These are phyloP conservation scores for Pythium grandisporangium DNA, from an alignment of 352 stramenopile species.

Conservation along the genomic window DNA sequence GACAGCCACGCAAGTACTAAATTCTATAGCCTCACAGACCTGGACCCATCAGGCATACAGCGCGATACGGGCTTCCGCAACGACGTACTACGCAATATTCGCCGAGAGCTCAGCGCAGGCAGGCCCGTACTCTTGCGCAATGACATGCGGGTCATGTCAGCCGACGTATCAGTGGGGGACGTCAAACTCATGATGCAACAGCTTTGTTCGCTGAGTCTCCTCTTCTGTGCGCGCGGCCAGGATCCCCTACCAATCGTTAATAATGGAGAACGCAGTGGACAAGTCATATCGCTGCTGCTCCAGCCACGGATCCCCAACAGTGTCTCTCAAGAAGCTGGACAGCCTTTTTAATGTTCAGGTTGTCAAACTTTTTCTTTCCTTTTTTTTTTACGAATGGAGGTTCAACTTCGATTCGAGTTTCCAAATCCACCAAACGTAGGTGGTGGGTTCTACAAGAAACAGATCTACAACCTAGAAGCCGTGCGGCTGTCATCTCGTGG, in stretches of 20 bases:
- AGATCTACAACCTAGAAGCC: too few species aligned
- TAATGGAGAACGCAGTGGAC: not conserved
- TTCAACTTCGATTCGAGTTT: too few species aligned
- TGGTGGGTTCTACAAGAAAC: too few species aligned
- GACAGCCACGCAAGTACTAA: too few species aligned
- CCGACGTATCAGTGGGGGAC: conserved; percentile 1
- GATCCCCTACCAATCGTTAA: conserved; percentile 22
- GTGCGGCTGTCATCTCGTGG: too few species aligned
- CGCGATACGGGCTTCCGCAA: conserved; percentile 11
- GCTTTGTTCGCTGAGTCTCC: conserved; percentile 37
- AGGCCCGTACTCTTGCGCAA: conserved; percentile 17
- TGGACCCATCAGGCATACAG: conserved; percentile 2
- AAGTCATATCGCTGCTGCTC: conserved; percentile 8
- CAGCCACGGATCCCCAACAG: conserved; percentile 1
- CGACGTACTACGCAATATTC: conserved; percentile 23
- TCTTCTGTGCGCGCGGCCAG: conserved; percentile 33
- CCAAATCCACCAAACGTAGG: too few species aligned
- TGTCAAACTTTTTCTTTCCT: too few species aligned
- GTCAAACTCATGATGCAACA: conserved; percentile 34
- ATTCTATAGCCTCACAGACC: too few species aligned
- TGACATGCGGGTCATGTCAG: not conserved
- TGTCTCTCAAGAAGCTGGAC: too few species aligned
- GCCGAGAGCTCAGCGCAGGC: conserved; percentile 20
- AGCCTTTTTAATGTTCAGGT: too few species aligned
- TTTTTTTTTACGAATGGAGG: too few species aligned